A percentile compares a stretch with the other conserved stretches of the same genome.
phyloP scores from a whole-genome alignment of 768 basidiomycete species.

The Brasilioporus rufonigricans region DNA sequence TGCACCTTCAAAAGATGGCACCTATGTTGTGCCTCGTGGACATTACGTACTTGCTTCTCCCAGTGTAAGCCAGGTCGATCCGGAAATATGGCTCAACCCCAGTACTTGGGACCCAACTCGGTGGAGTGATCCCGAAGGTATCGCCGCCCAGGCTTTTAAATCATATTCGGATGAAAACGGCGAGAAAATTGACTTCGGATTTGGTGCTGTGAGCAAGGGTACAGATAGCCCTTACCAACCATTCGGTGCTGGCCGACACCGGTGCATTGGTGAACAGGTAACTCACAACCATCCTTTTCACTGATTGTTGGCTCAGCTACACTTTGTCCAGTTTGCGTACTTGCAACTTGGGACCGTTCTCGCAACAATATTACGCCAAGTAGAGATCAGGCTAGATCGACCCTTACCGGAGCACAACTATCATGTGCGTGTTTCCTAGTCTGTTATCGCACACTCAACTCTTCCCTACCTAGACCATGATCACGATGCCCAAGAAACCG shows the following conservation, averaged over 20 bases:
- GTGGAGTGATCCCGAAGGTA: constrained; percentile 84
- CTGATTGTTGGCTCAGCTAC: constrained; percentile 1
- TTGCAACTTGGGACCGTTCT: constrained; percentile 87
- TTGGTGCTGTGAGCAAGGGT: constrained; percentile 93
- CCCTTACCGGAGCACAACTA: constrained; percentile 83
- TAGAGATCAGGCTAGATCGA: constrained; percentile 66
- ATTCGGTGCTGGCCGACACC: constrained; percentile 94
- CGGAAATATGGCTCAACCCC: constrained; percentile 73
- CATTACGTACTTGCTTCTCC: constrained; percentile 89
- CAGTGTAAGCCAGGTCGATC: constrained; percentile 85
- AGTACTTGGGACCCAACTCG: constrained; percentile 73
- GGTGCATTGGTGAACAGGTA: constrained; percentile 91
- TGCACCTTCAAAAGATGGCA: constrained; percentile 67
- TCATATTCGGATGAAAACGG: constrained; percentile 72
- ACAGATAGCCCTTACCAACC: constrained; percentile 96
- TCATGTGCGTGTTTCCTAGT: constrained; percentile 55
- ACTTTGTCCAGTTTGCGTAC: constrained; percentile 81
- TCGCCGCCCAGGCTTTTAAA: constrained; percentile 75
- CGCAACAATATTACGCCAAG: constrained; percentile 68
- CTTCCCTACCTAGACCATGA: constrained; percentile 70
- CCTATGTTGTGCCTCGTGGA: constrained; percentile 87
- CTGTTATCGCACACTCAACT: constrained; percentile 5
- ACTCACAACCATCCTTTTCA: constrained; percentile 12
- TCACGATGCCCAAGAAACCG: constrained; percentile 80
- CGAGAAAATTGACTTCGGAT: constrained; percentile 95